Percentiles rank a stretch among this genome's conserved stretches.
Conservation (phyloP, 768 basidiomycete species). For the Lyophyllum semitale region DNA sequence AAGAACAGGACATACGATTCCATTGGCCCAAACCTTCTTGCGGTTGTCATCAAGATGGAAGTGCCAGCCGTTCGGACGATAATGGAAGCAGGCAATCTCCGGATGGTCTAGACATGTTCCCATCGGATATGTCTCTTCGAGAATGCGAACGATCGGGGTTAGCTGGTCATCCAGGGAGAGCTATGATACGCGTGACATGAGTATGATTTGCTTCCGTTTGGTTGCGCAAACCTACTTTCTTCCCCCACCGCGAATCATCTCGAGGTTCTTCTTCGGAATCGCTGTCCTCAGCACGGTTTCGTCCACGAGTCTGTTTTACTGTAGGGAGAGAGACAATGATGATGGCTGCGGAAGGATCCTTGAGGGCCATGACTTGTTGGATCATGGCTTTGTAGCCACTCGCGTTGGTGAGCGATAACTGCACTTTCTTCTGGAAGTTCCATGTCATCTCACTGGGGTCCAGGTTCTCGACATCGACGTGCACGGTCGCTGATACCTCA, state of each 20-base stretch:
- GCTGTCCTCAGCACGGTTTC: background rate
- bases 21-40: constrained; percentile 1
- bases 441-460: constrained; percentile 1
- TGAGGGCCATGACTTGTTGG: background rate
- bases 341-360: background rate
- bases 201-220: background rate
- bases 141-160: background rate
- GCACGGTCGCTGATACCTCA: background rate
- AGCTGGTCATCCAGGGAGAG: constrained; percentile 2
- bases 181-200: background rate
- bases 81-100: background rate
- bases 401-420: background rate
- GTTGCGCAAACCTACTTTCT: constrained; percentile 1
- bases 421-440: constrained; percentile 3
- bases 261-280: background rate
- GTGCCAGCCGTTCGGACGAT: background rate
- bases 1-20: background rate
- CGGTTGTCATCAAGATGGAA: background rate
- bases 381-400: constrained; percentile 2
- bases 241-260: constrained; percentile 2
- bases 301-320: background rate
- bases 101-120: background rate
- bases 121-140: background rate
- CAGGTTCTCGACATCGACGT: background rate
- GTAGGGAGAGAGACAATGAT: background rate